phyloP scores from a whole-genome alignment of 75 land plant genomes.

The Picea glauca region DNA sequence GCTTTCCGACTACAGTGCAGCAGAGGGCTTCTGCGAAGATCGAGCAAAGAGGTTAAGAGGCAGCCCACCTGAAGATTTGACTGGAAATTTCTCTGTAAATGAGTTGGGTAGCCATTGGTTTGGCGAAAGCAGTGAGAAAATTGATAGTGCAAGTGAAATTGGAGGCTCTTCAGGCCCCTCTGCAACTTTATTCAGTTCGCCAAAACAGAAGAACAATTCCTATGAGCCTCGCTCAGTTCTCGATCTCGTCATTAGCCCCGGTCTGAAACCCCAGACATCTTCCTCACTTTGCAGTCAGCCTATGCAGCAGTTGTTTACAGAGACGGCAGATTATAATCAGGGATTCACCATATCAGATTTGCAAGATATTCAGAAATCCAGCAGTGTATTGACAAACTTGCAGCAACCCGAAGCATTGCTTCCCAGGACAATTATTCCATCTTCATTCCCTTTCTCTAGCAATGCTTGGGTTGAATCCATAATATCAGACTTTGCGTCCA shows the following conservation, averaged over 20 bases:
- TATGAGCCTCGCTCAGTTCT: conserved; percentile 26
- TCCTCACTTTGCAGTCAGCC: conserved; percentile 24
- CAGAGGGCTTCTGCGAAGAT: conserved; percentile 27
- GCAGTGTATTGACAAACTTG: conserved; percentile 7
- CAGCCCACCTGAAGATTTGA: conserved; percentile 11
- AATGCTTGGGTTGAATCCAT: conserved; percentile 44
- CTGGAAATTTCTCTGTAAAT: conserved; percentile 13
- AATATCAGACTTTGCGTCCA: conserved; percentile 24
- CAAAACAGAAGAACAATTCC: conserved; percentile 12
- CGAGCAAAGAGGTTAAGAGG: conserved; percentile 46
- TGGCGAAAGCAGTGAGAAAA: conserved; percentile 8
- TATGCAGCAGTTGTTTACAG: conserved; percentile 32
- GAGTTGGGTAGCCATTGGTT: conserved; percentile 18
- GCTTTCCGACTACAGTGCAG: conserved; percentile 27
- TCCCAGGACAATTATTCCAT: conserved; percentile 24
- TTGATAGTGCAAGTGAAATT: conserved; percentile 15
- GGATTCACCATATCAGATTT: conserved; percentile 9
- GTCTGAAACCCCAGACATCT: conserved; percentile 17
- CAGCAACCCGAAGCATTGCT: conserved; percentile 15
- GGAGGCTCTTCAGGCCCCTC: conserved; percentile 20
- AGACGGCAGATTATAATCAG: conserved; percentile 1
- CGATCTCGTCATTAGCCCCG: conserved; percentile 20
- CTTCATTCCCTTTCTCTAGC: conserved; percentile 22
- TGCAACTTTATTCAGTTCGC: conserved; percentile 4
- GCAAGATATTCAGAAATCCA: conserved; percentile 10